phyloP scores from a whole-genome alignment of 257 asterid species.

The Anisodus acutangulus region DNA sequence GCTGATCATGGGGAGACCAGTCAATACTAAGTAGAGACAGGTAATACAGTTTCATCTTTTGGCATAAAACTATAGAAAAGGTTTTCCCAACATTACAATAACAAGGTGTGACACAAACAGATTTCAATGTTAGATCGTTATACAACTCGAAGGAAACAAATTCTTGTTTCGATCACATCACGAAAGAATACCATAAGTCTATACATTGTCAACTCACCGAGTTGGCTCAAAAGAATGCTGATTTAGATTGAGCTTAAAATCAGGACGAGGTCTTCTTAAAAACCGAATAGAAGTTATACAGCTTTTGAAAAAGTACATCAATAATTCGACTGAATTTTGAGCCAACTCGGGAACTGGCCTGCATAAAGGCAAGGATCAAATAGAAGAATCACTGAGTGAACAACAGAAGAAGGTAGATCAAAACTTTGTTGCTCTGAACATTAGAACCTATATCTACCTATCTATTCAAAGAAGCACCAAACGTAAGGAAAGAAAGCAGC shows the following conservation, averaged over 20 bases:
- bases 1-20: constrained; percentile 45
- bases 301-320: constrained; percentile 60
- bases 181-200: constrained; percentile 39
- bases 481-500: constrained; percentile 20
- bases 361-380: constrained; percentile 57
- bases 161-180: constrained; percentile 32
- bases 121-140: constrained; percentile 6
- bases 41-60: background rate
- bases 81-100: constrained; percentile 3
- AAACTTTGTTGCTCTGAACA: constrained; percentile 26
- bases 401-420: constrained; percentile 21
- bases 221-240: constrained; percentile 62
- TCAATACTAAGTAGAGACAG: background rate
- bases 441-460: constrained; percentile 17
- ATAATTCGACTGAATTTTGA: constrained; percentile 64
- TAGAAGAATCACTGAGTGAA: constrained; percentile 38
- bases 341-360: constrained; percentile 79
- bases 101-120: constrained; percentile 17
- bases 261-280: constrained; percentile 64
- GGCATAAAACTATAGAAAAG: constrained; percentile 22
- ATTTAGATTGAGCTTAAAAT: constrained; percentile 51
- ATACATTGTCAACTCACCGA: constrained; percentile 61
- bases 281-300: constrained; percentile 59
- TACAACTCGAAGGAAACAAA: constrained; percentile 11
- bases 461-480: constrained; percentile 11